These are phyloP conservation scores for Macadamia tetraphylla DNA, from an alignment of 164 flowering plant species.

Conservation along the genomic window DNA sequence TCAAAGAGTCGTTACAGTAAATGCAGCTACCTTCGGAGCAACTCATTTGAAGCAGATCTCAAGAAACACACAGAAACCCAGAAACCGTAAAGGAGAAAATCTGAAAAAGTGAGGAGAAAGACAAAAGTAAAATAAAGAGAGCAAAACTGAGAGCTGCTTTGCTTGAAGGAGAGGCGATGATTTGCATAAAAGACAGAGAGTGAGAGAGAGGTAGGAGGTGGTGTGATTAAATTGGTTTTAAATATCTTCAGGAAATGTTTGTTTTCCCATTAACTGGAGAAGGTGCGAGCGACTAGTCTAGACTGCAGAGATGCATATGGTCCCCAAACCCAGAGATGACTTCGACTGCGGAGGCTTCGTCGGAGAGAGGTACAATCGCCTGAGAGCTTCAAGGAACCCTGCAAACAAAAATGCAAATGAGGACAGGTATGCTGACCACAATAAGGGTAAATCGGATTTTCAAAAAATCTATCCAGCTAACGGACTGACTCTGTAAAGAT, in stretches of 20 bases:
- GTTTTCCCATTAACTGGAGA: slow-evolving; percentile 9
- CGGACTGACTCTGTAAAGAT: too few relatives aligned
- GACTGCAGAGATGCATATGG: slow-evolving; percentile 6
- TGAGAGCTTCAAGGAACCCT: too few relatives aligned
- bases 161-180: slow-evolving; percentile 40
- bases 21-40: slow-evolving; percentile 22
- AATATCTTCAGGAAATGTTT: not conserved
- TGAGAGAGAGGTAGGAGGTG: slow-evolving; percentile 2
- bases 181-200: slow-evolving; percentile 12
- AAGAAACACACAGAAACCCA: slow-evolving; percentile 28
- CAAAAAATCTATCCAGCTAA: too few relatives aligned
- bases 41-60: slow-evolving; percentile 37
- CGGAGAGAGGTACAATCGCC: too few relatives aligned
- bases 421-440: too few relatives aligned
- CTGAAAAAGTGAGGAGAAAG: slow-evolving; percentile 7
- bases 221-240: not conserved
- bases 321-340: slow-evolving; percentile 2
- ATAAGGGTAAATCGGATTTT: too few relatives aligned
- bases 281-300: slow-evolving; percentile 1
- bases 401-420: too few relatives aligned
- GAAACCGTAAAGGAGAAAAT: slow-evolving; percentile 11
- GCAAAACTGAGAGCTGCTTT: slow-evolving; percentile 34
- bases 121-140: slow-evolving; percentile 11
- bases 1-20: slow-evolving; percentile 15
- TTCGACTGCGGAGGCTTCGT: too few relatives aligned